Conservation (phyloP, 306 rosid species). For the Adenanthera pavonina region DNA sequence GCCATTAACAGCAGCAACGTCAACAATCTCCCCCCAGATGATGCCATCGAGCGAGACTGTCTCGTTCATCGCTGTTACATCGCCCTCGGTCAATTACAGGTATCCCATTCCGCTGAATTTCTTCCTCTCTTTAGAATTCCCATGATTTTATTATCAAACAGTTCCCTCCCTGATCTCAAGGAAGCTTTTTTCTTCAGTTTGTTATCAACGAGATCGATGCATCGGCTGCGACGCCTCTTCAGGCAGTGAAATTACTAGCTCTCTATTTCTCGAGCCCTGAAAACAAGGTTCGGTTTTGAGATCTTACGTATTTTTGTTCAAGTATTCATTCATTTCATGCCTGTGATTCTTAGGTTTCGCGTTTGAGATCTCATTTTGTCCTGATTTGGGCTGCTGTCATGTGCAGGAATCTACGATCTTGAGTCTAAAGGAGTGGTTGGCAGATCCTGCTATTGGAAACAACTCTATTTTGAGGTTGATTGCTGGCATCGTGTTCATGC, state of each 20-base stretch:
- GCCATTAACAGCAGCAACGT: constrained; percentile 88
- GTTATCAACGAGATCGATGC: constrained; percentile 84
- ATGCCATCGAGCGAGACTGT: constrained; percentile 75
- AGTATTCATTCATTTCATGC: neutral
- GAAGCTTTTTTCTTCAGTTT: constrained; percentile 46
- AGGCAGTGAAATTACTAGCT: constrained; percentile 92
- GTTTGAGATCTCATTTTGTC: neutral
- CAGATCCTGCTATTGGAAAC: constrained; percentile 85
- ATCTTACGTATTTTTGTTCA: neutral
- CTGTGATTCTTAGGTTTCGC: neutral
- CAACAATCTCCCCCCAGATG: constrained; percentile 74
- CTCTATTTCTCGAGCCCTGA: constrained; percentile 77
- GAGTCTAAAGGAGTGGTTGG: constrained; percentile 76
- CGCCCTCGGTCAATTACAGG: constrained; percentile 78
- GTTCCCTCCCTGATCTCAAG: neutral
- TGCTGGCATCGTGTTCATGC: constrained; percentile 84
- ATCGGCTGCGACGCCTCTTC: constrained; percentile 87
- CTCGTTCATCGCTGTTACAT: constrained; percentile 90
- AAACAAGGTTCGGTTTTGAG: constrained; percentile 53
- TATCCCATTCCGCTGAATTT: neutral
- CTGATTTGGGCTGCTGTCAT: neutral
- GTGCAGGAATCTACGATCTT: constrained; percentile 72
- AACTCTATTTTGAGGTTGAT: constrained; percentile 73
- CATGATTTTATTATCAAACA: neutral
- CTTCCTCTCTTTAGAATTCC: neutral